phyloP scores from a whole-genome alignment of 176 grass and related monocot genomes.

The Poa annua region DNA sequence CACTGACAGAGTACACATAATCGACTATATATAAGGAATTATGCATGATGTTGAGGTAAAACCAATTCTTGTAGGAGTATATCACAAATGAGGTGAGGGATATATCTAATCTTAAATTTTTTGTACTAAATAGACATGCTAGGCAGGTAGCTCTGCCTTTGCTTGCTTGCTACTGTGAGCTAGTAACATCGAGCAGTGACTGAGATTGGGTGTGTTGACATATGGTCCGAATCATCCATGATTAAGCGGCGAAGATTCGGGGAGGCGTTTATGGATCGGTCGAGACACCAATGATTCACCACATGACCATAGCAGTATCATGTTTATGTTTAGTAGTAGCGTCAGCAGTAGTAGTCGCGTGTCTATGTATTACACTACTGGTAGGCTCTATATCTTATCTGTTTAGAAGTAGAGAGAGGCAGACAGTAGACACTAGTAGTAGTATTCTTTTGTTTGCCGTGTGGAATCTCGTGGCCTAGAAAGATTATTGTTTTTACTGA shows the following conservation, averaged over 20 bases:
- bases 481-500: not conserved
- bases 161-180: slow-evolving; percentile 21
- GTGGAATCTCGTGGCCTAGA: slow-evolving; percentile 17
- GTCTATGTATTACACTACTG: not conserved
- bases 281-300: slow-evolving; percentile 40
- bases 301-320: not conserved
- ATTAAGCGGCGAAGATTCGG: slow-evolving; percentile 65
- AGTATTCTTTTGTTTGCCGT: slow-evolving; percentile 4
- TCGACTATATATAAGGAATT: no score
- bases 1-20: not conserved
- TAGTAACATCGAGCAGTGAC: slow-evolving; percentile 32
- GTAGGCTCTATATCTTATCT: not conserved
- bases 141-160: slow-evolving; percentile 4
- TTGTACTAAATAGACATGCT: not conserved
- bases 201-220: slow-evolving; percentile 56
- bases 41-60: no score
- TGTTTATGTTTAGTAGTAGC: not conserved
- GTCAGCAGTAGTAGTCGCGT: not conserved
- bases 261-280: slow-evolving; percentile 41
- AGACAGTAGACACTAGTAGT: not conserved
- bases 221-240: not conserved
- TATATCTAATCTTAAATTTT: not conserved
- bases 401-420: not conserved
- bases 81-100: no score
- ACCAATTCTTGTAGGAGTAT: no score